Base-by-base conservation (phyloP, 2,329 filamentous ascomycete species). In the Penicillium sp. region DNA sequence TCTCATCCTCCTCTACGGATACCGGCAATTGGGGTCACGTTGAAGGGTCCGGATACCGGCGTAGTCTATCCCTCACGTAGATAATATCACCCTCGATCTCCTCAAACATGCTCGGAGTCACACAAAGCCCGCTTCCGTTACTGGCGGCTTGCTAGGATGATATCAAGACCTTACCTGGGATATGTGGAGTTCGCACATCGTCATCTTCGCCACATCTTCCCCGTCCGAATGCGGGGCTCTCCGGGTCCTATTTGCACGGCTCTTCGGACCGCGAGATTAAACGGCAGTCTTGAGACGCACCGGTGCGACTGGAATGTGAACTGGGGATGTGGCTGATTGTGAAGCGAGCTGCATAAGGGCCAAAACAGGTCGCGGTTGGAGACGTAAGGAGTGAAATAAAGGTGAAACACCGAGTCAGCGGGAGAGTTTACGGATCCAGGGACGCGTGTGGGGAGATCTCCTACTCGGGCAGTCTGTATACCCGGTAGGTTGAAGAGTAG, bases 291-390 rank as follows among this genome's bases (percentile, higher is more conserved):
- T 40, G 36, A 46, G 31, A 49, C 39, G 44, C 41, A 13, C 22
- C 6, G 25, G n/a, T 36, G 44, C 24, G 13, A 44, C 24, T 54
- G 53, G 49, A 55, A 55, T 55, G 46, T 50, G 44, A 27, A 44
- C 41, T 16, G n/a, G 16, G 33, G 39, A 38, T 4, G 36, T 49
- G 36, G 38, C 41, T 22, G 25, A 48, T 48, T 52, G 31, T n/a
- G 13, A 31, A 40, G 38, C 48, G 40, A 52, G 48, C 35, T 43
- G 40, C 49, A 55, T 57, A 46, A 47, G 54, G 53, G 50, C 30
- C 22, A n/a, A 48, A 48, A 41, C 36, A 55, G 48, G 44, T 18
- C 25, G 7, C 14, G 6, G 31, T 16, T 33, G 48, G 39, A 25
- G 20, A 46, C 44, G 50, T 20, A 52, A 48, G 50, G 50, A 48